phyloP scores from a whole-genome alignment of 257 asterid genomes.

The Henckelia pumila region DNA sequence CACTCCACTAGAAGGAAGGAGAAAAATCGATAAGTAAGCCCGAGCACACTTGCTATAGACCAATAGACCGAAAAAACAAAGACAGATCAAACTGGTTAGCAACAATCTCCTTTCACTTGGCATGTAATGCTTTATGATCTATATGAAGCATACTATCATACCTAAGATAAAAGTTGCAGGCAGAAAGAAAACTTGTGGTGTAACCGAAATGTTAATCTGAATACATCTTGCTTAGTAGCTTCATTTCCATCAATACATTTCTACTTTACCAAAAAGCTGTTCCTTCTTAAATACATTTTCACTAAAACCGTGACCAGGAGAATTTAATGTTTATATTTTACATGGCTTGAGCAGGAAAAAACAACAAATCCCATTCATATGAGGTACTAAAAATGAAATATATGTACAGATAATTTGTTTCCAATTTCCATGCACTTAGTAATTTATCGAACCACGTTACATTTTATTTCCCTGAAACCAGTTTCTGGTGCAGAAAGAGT shows the following conservation, averaged over 20 bases:
- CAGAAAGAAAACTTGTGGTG: background rate
- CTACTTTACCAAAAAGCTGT: background rate
- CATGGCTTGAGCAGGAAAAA: background rate
- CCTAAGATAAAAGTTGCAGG: background rate
- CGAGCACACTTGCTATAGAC: background rate
- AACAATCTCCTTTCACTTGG: constrained; percentile 7
- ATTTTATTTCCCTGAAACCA: too few species aligned
- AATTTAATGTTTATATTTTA: background rate
- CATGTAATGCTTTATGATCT: background rate
- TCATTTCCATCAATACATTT: constrained; percentile 11
- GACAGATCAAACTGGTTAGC: background rate
- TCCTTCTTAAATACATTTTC: background rate
- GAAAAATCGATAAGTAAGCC: background rate
- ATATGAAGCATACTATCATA: background rate
- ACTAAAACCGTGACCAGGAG: background rate
- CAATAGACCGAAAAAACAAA: constrained; percentile 8
- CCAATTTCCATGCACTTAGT: background rate
- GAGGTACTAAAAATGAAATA: background rate
- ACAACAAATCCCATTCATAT: background rate
- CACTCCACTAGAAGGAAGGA: constrained; percentile 8
- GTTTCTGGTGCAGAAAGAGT: background rate
- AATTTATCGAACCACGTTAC: background rate
- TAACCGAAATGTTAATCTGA: constrained; percentile 6
- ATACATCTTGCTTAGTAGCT: constrained; percentile 2
- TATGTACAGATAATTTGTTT: background rate